Base-by-base conservation (phyloP, 805 yeast genomes). In the Kockiozyma suomiensis region DNA sequence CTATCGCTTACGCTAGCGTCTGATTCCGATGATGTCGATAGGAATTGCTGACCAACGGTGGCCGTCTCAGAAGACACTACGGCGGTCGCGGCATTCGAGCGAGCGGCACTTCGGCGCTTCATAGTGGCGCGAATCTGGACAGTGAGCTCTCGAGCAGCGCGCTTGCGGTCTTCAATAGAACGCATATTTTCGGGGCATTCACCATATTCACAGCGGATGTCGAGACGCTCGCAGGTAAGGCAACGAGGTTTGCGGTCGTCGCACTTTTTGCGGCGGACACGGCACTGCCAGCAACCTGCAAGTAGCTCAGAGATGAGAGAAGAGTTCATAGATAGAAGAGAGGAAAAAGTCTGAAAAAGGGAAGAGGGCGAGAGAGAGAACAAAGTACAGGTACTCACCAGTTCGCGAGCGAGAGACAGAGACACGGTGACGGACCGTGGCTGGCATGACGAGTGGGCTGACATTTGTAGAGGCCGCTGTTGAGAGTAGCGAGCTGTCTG, bases 231-330 rank as follows among this genome's bases (percentile, higher is more conserved):
- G 41, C 65, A 61, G 17, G 59, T 42, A 7, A 30, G 30, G 40
- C 65, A 61, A 23, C 12, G 37, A 0, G 65, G 65, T 25, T 49
- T 57, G 23, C 61, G 50, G 37, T 58, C 58, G 33, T 61, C 42
- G 54, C 65, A 61, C 47, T 61, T 61, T 30, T 61, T 61, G 50
- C 62, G 58, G 37, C 65, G 61, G 41, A 58, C 32, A 21, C 65
- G 61, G 53, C 65, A 61, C 13, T 52, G 52, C 65, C 62, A 57
- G 52, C 65, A 61, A 23, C 65, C 65, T 59, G 38, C 17, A 19
- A 5, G 33, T 10, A 30, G 10, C 33, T 30, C 33, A 30, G 33
- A 30, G 33, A 30, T 30, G 33, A 30, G 33, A 30, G 33, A 30
- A 10, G 33, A 10, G 33, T 30, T 30, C 33, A 30, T 30, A 19